Base-by-base conservation (phyloP, 352 stramenopile genomes). In the Pythium aquatile region DNA sequence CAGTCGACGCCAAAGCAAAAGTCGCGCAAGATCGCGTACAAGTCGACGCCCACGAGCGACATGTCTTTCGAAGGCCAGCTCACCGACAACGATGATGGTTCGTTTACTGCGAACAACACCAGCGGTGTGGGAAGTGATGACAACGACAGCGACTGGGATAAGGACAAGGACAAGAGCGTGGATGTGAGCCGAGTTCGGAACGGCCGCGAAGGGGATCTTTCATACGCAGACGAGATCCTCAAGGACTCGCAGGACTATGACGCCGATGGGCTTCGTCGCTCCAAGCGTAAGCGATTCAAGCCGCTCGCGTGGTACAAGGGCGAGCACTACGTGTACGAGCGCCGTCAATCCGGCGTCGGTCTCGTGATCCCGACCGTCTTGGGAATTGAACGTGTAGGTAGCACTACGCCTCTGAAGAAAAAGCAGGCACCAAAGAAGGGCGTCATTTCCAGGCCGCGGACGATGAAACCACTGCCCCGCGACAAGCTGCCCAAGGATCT, bases 251-350 rank as follows among this genome's bases (percentile, higher is more conserved):
- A 29, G 14, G 76, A 70, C 11, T 55, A 63, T 13, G 69, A 79
- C 40, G 63, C 66, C 32, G 73, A 84, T 47, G 68, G 79, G 1
- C 71, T 93, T 35, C 85, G 87, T 56, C 81, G 87, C 7, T 94
- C 84, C 6, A 93, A 91, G 65, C 78, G 87, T 32, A 77, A 75
- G 57, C 81, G 87, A 8, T 94, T 86, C 61, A 91, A 92, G 79
- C 87, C 87, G 24, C 73, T 96, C n/a, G 87, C 74, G 14, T 96
- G 87, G 87, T 96, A 94, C 74, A 94, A 94, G 61, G 86, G 85
- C 48, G 87, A 96, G 65, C 81, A 92, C 58, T 93, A 87, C 63
- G 81, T 96, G 53, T 96, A 91, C 56, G 85, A 94, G 58, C 83
- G 87, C 14, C 88, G 80, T 4, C 84, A 91, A 46, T 85, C 85